Evolutionary conservation across 2,329 filamentous ascomycete genomes (phyloP), one percentile per base, ranked within the genome.

Genomic region (Pseudopyrenochaeta lycopersici): DNA sequence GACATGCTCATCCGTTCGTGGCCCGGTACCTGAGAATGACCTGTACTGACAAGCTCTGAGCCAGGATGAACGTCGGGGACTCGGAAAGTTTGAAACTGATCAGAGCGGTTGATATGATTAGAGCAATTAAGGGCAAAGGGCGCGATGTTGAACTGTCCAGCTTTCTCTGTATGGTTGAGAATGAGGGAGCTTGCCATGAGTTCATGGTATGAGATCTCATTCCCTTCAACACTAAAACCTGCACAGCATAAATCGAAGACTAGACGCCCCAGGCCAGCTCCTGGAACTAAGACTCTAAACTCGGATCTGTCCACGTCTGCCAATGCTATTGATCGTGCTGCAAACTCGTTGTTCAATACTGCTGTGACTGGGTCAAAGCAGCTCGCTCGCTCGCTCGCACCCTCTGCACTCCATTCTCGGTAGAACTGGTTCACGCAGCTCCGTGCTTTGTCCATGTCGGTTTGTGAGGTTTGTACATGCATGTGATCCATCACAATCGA

Each of bases 201-300:
- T 73, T 97, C 92, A 74, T 99, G 95, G 71, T 96, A 98, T 2
- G 93, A 97, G 57, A 98, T 96, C 77, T 99, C 80, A 71, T 97
- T 98, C 23, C 94, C 94, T 74, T 97, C 92, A 0, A 87, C 85
- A 10, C 84, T 79, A 74, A 88, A 96, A 10, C 95, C 93, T 1
- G 80, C 81, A 23, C 79, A 80, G 71, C 89, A 92, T 12, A 98
- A 81, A 39, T 99, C 95, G 67, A 96, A 96, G 0, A 98, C 91
- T 2, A 98, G 80, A 12, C 95, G 85, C 2, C 92, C 95, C 2
- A 99, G 81, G 0, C 95, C 95, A 3, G 94, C 93, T 0, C 95
- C 95, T 0, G 95, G 95, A 0, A 98, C 88, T 0, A 99, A 83
- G 1, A 99, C 87, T 39, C 82, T 86, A 42, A 90, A 75, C 5